Percentiles rank a stretch among this genome's conserved stretches.
Conservation (phyloP, 2,329 filamentous ascomycete genomes). For the Colletotrichum orchidophilum region DNA sequence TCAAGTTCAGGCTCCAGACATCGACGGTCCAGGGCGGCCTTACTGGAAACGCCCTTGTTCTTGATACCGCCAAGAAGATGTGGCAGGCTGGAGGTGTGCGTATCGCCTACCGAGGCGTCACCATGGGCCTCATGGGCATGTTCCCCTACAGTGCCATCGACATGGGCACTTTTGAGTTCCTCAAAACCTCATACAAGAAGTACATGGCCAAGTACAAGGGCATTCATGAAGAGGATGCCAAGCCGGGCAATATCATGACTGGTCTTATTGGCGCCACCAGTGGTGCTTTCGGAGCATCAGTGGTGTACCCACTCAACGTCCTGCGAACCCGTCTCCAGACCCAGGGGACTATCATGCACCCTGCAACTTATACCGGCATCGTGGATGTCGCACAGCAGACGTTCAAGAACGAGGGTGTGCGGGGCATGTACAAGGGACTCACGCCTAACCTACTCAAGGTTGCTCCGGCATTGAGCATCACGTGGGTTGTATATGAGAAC, state of each 20-base stretch:
- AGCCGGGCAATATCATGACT: conserved; percentile 83
- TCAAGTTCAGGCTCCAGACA: conserved; percentile 90
- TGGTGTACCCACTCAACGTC: conserved; percentile 95
- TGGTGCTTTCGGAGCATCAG: conserved; percentile 89
- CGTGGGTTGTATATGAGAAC: conserved; percentile 93
- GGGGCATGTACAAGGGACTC: conserved; percentile 92
- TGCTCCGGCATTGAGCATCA: conserved; percentile 93
- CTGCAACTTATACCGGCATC: conserved; percentile 89
- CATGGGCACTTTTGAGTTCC: conserved; percentile 91
- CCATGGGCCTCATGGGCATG: conserved; percentile 94
- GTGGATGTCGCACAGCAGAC: conserved; percentile 89
- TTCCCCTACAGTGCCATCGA: conserved; percentile 98
- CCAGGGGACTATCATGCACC: conserved; percentile 93
- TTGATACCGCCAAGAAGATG: conserved; percentile 88
- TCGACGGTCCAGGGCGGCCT: conserved; percentile 89
- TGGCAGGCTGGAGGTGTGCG: conserved; percentile 77
- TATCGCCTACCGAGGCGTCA: conserved; percentile 89
- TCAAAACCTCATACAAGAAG: conserved; percentile 78
- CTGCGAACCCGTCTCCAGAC: conserved; percentile 92
- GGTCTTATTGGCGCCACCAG: conserved; percentile 91
- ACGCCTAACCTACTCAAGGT: conserved; percentile 97
- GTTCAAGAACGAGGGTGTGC: conserved; percentile 80
- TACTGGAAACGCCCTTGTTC: conserved; percentile 83
- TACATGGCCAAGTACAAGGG: conserved; percentile 75
- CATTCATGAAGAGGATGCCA: conserved; percentile 84